These are phyloP conservation scores for Ascodesmis nigricans DNA, from an alignment of 495 filamentous ascomycete genomes.

Conservation along the genomic window DNA sequence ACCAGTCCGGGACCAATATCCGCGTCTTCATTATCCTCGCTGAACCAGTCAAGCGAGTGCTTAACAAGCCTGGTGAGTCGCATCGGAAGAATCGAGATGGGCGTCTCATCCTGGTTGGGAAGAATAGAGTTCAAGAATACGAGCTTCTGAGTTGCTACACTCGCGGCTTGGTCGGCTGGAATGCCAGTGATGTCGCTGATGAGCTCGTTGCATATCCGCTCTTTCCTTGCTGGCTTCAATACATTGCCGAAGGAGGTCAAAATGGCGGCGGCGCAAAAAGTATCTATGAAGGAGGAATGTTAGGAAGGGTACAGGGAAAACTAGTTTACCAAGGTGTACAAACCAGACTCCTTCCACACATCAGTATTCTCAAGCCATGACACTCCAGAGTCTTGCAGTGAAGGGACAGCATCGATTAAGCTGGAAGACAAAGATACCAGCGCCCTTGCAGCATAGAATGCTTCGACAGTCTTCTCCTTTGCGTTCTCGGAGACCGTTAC, in stretches of 20 bases:
- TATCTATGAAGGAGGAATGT: too few species aligned
- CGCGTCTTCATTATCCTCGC: conserved; percentile 27
- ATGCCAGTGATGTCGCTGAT: conserved; percentile 32
- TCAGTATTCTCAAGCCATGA: conserved; percentile 11
- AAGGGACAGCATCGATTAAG: conserved; percentile 6
- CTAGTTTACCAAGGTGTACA: too few species aligned
- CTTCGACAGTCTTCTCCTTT: conserved; percentile 19
- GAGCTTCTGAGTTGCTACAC: conserved; percentile 30
- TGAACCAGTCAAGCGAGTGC: conserved; percentile 47
- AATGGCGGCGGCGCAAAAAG: conserved; percentile 30
- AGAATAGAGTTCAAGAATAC: conserved; percentile 37
- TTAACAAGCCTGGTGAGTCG: conserved; percentile 64
- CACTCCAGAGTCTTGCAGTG: conserved; percentile 5
- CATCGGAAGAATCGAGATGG: conserved; percentile 37
- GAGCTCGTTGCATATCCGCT: conserved; percentile 31
- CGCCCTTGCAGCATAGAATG: conserved; percentile 30
- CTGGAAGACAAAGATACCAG: conserved; percentile 16
- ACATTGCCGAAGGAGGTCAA: conserved; percentile 30
- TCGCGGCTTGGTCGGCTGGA: conserved; percentile 12
- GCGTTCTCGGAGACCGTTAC: conserved; percentile 20
- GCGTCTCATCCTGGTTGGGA: conserved; percentile 27
- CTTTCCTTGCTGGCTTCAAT: conserved; percentile 25
- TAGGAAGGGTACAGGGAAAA: too few species aligned
- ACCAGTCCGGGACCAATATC: conserved; percentile 30
- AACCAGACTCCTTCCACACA: conserved; percentile 13